phyloP scores from a whole-genome alignment of 176 grass and related monocot species.

The Phragmites australis region DNA sequence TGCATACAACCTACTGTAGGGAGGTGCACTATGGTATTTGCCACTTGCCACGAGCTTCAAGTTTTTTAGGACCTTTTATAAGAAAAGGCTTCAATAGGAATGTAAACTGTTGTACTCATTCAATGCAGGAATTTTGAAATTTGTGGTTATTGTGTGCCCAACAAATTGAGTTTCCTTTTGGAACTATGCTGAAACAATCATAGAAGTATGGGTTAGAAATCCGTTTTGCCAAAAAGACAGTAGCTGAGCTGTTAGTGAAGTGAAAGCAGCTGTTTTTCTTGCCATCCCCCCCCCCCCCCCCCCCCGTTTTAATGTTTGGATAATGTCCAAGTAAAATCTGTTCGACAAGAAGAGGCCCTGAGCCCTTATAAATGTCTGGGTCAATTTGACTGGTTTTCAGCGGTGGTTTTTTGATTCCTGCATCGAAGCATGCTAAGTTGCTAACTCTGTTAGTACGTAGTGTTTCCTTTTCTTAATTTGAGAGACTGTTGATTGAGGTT shows the following conservation, averaged over 20 bases:
- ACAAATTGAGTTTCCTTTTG: slow-evolving; percentile 4
- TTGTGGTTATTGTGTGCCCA: neutral
- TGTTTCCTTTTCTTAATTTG: slow-evolving; percentile 3
- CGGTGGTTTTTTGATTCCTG: neutral
- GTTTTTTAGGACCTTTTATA: neutral
- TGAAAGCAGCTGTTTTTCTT: neutral
- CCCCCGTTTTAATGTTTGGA: neutral
- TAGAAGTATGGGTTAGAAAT: slow-evolving; percentile 2
- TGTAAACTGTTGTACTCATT: neutral
- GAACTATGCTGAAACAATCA: slow-evolving; percentile 20
- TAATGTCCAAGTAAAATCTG: neutral
- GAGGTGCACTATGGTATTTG: neutral
- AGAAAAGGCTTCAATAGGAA: neutral
- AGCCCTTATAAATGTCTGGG: neutral
- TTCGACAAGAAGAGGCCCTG: neutral
- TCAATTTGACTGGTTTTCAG: neutral
- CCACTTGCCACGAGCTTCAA: slow-evolving; percentile 9
- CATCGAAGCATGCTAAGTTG: slow-evolving; percentile 2
- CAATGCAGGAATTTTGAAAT: neutral
- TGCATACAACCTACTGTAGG: neutral
- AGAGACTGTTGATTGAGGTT: slow-evolving; percentile 1
- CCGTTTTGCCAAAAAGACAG: neutral
- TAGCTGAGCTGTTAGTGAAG: neutral
- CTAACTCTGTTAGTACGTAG: neutral
- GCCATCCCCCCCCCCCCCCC: no score